Base-by-base conservation (phyloP, 495 filamentous ascomycete genomes). In the Penicillium pulvis region DNA sequence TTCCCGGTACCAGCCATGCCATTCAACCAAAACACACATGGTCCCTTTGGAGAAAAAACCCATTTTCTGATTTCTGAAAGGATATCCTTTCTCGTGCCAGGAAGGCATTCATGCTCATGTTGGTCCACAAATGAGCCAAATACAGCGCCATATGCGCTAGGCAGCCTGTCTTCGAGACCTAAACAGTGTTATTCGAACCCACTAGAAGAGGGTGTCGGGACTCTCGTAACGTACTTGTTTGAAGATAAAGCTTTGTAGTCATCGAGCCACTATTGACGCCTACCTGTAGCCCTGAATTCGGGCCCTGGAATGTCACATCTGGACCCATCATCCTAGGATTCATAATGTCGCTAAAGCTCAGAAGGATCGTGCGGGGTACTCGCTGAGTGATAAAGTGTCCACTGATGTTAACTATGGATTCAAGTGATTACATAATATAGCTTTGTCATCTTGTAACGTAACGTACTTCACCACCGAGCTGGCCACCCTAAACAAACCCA, bases 91-190 rank as follows among this genome's bases (percentile, higher is more conserved):
- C 51, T 6, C 3, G 51, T 53, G 17, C 51, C 51, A 0, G 8
- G 31, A 14, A 53, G 51, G 24, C 51, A 41, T 5, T 33, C 3
- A 12, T 24, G 20, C 28, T 53, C 51, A 43, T 53, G 51, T 10
- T 42, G 16, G 3, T 35, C 44, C 11, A 35, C 26, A 30, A 57
- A 55, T 1, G 67, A 60, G 19, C 64, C 47, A 16, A 67, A 70
- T 0, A 43, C 12, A 20, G 67, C 67, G 20, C 35, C 58, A 10
- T 49, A 6, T 16, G 43, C 51, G 7, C 55, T 30, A 3, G 48
- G 56, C 20, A 23, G 20, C 1, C 20, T 23, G 20, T 23, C 20
- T 23, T n/a, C n/a, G n/a, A n/a, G n/a, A n/a, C n/a, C n/a, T n/a
- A n/a, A n/a, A n/a, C n/a, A n/a, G n/a, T n/a, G n/a, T n/a, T n/a